Conservation (phyloP, 495 filamentous ascomycete species). For the Emericellopsis terricola region DNA sequence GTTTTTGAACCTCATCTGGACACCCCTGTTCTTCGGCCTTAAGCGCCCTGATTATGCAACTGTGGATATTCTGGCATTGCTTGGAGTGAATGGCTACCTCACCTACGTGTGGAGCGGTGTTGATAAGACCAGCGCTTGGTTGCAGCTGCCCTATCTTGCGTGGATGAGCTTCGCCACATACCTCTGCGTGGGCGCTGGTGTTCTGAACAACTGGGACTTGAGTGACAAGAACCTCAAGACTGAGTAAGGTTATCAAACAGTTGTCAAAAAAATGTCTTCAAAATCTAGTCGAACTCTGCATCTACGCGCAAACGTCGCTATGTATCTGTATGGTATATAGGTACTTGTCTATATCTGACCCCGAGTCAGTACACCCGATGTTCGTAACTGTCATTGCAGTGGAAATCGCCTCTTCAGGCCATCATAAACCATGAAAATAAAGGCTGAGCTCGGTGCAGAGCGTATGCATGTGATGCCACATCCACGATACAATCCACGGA, state of each 20-base stretch:
- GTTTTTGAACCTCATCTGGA: constrained; percentile 71
- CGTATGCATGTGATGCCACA: constrained; percentile 85
- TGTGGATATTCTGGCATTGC: constrained; percentile 53
- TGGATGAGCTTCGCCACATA: constrained; percentile 83
- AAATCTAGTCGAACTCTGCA: too few relatives aligned
- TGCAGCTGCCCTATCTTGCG: constrained; percentile 56
- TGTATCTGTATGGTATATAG: too few relatives aligned
- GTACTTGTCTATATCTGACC: too few relatives aligned
- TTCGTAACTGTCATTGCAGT: too few relatives aligned
- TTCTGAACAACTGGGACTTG: constrained; percentile 58
- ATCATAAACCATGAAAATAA: constrained; percentile 92
- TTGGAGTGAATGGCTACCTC: constrained; percentile 49
- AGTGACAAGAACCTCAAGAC: constrained; percentile 1
- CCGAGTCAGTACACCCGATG: too few relatives aligned
- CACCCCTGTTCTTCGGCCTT: constrained; percentile 78
- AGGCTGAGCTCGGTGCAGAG: constrained; percentile 82
- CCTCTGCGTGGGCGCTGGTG: constrained; percentile 48
- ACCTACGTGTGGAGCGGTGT: constrained; percentile 56
- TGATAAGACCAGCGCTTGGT: constrained; percentile 52
- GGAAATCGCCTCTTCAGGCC: constrained; percentile 50
- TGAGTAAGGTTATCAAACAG: background rate
- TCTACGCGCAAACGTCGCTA: too few relatives aligned
- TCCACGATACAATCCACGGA: constrained; percentile 76
- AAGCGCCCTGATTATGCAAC: constrained; percentile 54
- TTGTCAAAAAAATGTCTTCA: background rate